Base-by-base conservation (phyloP, 148 eudicot genomes). In the Amaranthus palmeri region DNA sequence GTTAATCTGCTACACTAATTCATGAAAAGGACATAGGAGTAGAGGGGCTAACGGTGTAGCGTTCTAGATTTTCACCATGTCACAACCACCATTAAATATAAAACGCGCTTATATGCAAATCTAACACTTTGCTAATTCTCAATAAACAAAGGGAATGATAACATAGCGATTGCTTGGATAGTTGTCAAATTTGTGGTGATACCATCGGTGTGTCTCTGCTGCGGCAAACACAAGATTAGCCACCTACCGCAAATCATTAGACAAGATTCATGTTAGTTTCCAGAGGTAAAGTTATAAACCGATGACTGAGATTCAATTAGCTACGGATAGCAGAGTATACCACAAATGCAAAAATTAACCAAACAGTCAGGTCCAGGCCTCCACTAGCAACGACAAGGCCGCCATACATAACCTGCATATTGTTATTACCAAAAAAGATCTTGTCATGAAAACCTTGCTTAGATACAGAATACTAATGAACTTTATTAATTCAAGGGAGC, bases 141-240 rank as follows among this genome's bases (percentile, higher is more conserved):
- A 88, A 69, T 84, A 91, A 36, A 86, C 72, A 74, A 79, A 81
- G 4, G 97, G 99, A 57, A 96, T 75, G 9, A 92, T 79, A 17
- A 89, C 89, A 45, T 50, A 72, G 46, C 99, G 85, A 14, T 83
- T 61, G 48, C 74, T 75, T 4, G 99, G 97, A 68, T 96, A 96
- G 68, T 88, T 71, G 48, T 92, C 97, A 13, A 96, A 96, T 76
- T 96, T 96, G 17, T 51, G 82, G 25, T 68, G 82, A 74, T 96
- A 96, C 99, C 99, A 96, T 77, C 85, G 80, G 13, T 92, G 99
- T 48, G 99, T 90, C 73, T 91, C 99, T 56, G 81, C 85, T 36
- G 99, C 96, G 52, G 97, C 89, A 70, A 96, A 68, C 14, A 55
- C 76, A 78, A 92, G 99, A 85, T 96, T 96, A 52, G 86, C 83